Conservation (phyloP, 2,329 filamentous ascomycete species). For the Microdochium trichocladiopsis region DNA sequence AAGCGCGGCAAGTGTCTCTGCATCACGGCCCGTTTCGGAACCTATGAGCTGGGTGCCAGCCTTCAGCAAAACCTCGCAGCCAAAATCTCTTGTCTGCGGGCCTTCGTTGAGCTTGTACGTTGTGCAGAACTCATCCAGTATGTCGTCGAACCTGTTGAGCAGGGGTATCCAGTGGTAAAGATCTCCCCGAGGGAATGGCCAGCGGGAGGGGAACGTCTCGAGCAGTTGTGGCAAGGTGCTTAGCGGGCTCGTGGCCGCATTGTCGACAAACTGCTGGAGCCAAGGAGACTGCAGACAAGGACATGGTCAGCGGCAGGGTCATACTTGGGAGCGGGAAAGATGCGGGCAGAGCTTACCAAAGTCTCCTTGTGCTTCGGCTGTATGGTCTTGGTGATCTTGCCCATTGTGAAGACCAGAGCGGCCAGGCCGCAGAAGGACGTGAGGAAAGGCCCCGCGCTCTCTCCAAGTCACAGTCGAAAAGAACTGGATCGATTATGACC, state of each 20-base stretch:
- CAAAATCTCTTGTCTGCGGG: constrained; percentile 74
- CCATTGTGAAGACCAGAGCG: constrained; percentile 54
- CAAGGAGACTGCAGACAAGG: constrained; percentile 64
- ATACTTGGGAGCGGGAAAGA: background rate
- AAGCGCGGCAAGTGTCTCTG: constrained; percentile 40
- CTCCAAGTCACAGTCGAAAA: constrained; percentile 43
- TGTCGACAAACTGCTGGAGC: constrained; percentile 72
- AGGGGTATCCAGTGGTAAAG: constrained; percentile 97
- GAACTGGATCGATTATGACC: constrained; percentile 31
- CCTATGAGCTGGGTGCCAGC: constrained; percentile 43
- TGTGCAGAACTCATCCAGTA: constrained; percentile 74
- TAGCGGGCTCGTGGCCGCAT: constrained; percentile 61
- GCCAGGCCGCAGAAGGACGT: constrained; percentile 45
- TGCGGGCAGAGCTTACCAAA: constrained; percentile 39
- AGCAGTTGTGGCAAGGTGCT: constrained; percentile 73
- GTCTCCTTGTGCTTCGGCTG: constrained; percentile 62
- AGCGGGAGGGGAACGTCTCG: constrained; percentile 74
- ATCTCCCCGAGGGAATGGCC: constrained; percentile 93
- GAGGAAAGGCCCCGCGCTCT: constrained; percentile 39
- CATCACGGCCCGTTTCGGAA: constrained; percentile 10
- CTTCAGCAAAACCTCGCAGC: constrained; percentile 53
- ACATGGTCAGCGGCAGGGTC: constrained; percentile 15
- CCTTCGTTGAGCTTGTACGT: constrained; percentile 75
- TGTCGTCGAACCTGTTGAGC: constrained; percentile 85
- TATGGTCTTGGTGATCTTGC: constrained; percentile 61